Base-by-base conservation (phyloP, 2,329 filamentous ascomycete species). In the Tetracladium maxilliforme region DNA sequence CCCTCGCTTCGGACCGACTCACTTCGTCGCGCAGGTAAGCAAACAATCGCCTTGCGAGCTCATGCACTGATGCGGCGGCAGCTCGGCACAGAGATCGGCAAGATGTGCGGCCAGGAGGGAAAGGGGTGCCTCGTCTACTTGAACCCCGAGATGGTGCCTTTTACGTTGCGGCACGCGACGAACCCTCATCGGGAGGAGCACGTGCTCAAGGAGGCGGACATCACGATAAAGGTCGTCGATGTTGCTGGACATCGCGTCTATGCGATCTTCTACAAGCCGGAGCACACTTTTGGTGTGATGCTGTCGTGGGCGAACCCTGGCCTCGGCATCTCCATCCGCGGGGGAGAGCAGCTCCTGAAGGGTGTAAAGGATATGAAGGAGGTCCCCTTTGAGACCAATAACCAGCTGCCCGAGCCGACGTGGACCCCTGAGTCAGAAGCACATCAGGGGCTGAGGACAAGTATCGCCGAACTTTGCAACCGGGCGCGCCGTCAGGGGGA, bases 211-310 rank as follows among this genome's bases (percentile, higher is more conserved):
- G 11, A 11, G 21, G 21, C 12, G n/a, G 21, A 22, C n/a, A 8
- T 22, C 8, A 22, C 21, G 11, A 22, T 22, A 11, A 22, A 22
- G 21, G 21, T 22, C 14, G 21, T 22, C n/a, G 21, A 22, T n/a
- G 21, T 22, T 11, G 21, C 21, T 14, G 21, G 21, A 22, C 21
- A 22, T n/a, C 21, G 21, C 21, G 21, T 22, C 7, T 22, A 22
- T 22, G 21, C 21, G 8, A 14, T 22, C 11, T 6, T 22, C 11
- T 22, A 22, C 14, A 22, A 22, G 11, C 21, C 21, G 14, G 21
- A 11, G 21, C 21, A 22, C 11, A 22, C n/a, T 11, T 22, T 22
- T 22, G 21, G 21, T 8, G 14, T 22, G 8, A 22, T 22, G 21
- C 11, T 12, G n/a, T 12, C 11, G 11, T 22, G 21, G 21, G 21